Percentiles rank a stretch among this genome's conserved stretches.
Conservation (phyloP, 2,329 filamentous ascomycete genomes). For the Scedosporium dehoogii region DNA sequence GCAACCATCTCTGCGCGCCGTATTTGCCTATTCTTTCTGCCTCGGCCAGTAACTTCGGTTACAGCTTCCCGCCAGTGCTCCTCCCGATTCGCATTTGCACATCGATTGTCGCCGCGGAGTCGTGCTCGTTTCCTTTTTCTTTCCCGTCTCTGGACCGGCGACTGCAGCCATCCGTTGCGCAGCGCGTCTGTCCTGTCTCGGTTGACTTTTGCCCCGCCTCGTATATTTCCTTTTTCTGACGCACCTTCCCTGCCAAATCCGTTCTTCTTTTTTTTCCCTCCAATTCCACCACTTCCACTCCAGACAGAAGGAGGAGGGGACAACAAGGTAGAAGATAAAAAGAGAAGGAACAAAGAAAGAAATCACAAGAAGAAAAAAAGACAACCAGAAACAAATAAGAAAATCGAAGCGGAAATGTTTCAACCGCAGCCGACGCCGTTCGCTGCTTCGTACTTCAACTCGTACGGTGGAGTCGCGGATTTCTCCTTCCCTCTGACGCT, state of each 20-base stretch:
- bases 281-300: background rate
- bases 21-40: no score
- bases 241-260: background rate
- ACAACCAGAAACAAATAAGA: background rate
- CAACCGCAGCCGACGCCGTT: conserved; percentile 42
- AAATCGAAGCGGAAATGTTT: conserved; percentile 34
- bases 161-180: background rate
- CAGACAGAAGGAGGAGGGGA: background rate
- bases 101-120: background rate
- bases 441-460: conserved; percentile 27
- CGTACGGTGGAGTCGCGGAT: conserved; percentile 7
- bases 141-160: background rate
- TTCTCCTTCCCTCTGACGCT: conserved; percentile 5
- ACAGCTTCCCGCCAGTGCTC: background rate
- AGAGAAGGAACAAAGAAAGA: background rate
- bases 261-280: conserved; percentile 2
- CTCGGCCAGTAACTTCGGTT: background rate
- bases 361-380: background rate
- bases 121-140: background rate
- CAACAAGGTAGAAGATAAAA: background rate
- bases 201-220: background rate
- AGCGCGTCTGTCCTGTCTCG: background rate
- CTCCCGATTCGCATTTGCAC: background rate
- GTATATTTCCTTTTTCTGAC: conserved; percentile 3
- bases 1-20: background rate